Evolutionary conservation across 2,329 filamentous ascomycete species (phyloP), one percentile per base, ranked within the genome.

Genomic region (Venturia effusa): DNA sequence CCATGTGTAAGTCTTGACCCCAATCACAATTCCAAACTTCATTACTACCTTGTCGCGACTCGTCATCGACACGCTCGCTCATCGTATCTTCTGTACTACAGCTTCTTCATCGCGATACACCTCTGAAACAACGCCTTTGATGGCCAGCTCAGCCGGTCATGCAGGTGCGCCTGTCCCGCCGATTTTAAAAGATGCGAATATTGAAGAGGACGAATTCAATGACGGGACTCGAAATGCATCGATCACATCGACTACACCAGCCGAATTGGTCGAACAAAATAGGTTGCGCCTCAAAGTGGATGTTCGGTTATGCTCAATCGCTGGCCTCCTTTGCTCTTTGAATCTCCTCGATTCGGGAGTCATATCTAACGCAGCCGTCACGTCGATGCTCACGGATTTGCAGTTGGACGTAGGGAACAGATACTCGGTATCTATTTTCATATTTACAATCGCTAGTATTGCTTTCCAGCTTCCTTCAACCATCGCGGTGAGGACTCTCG

Each of bases 261-360:
- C 27, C 24, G 54, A 64, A 37, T 3, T 64, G 15, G 43, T 27
- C 7, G 57, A 64, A 40, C 37, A 64, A 19, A 45, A 61, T 3
- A 78, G 73, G 51, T 74, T 88, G 37, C 81, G 85, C 22, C 76
- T 80, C 65, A 89, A 88, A 72, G 80, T 88, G 62, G 87, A 90
- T 70, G 69, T 88, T 55, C 81, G 87, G 30, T 77, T 90, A 2
- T 89, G 87, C 74, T 86, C 82, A 32, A 89, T 90, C 67, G 86
- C 86, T 1, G 86, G 86, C 1, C 80, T 89, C n/a, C 76, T 90
- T 3, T 89, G 86, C 74, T 85, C 82, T 67, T 78, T 90, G 65
- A 87, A 89, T 71, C 76, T 90, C 15, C 78, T 90, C 17, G 87
- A 90, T 74, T 84, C 82, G 60, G 86, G 86, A 48, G 86, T 90